These are phyloP conservation scores for Erodium chrysanthum DNA, from an alignment of 441 rosid species.

Conservation along the genomic window DNA sequence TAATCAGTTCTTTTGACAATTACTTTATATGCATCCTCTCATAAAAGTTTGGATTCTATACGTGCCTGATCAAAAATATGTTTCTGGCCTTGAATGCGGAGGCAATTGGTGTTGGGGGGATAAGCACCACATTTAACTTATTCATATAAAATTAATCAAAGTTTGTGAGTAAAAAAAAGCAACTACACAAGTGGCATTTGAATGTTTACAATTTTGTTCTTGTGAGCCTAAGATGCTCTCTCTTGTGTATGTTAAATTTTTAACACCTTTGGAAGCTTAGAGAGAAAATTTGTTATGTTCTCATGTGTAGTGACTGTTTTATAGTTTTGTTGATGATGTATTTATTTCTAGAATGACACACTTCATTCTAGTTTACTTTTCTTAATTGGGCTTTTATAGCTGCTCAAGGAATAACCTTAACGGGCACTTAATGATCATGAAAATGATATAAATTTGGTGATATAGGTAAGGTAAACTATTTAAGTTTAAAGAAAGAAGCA, in stretches of 20 bases:
- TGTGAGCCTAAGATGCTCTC: no score
- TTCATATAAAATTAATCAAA: no score
- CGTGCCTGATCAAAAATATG: neutral
- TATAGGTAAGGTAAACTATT: neutral
- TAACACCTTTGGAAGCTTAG: no score
- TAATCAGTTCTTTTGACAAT: neutral
- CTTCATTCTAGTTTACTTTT: neutral
- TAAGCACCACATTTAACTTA: no score
- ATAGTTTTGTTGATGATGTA: neutral
- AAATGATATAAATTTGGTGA: neutral
- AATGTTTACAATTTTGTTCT: no score
- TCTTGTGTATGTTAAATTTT: no score
- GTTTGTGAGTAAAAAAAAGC: no score
- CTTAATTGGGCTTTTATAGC: neutral
- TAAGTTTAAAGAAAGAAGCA: slow-evolving; percentile 1
- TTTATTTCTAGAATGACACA: neutral
- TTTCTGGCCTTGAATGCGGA: neutral
- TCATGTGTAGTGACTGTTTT: neutral
- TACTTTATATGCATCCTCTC: slow-evolving; percentile 2
- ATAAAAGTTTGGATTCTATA: neutral
- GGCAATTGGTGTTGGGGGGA: no score
- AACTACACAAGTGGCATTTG: no score
- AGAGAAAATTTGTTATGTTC: neutral
- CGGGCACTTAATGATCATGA: neutral
- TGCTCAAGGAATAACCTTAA: neutral